A percentile compares a stretch with the other conserved stretches of the same genome.
phyloP scores from a whole-genome alignment of 495 filamentous ascomycete species.

The Aspergillus hancockii region DNA sequence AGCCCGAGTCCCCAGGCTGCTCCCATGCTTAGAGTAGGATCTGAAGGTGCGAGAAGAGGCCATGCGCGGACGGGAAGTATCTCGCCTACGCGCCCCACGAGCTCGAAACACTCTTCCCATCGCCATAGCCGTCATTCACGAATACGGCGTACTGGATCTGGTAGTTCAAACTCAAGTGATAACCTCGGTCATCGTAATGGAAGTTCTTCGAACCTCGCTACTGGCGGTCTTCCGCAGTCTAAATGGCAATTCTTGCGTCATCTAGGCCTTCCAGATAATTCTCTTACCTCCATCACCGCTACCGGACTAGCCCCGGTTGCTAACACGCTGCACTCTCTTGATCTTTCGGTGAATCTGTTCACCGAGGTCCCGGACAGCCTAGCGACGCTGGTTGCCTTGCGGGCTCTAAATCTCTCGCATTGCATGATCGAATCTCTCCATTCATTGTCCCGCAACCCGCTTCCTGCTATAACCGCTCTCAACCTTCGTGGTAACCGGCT shows the following conservation, averaged over 20 bases:
- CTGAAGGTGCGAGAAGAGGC: slow-evolving; percentile 45
- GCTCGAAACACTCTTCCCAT: slow-evolving; percentile 67
- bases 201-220: slow-evolving; percentile 71
- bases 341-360: slow-evolving; percentile 89
- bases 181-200: slow-evolving; percentile 66
- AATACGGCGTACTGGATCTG: slow-evolving; percentile 82
- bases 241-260: slow-evolving; percentile 96
- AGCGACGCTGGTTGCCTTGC: slow-evolving; percentile 74
- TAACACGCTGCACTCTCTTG: slow-evolving; percentile 83
- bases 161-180: slow-evolving; percentile 87
- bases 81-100: slow-evolving; percentile 75
- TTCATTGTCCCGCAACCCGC: slow-evolving; percentile 79
- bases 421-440: slow-evolving; percentile 98
- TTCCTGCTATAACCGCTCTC: slow-evolving; percentile 90
- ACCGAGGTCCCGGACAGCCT: slow-evolving; percentile 88
- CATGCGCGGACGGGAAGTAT: slow-evolving; percentile 66
- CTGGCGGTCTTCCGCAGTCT: slow-evolving; percentile 66
- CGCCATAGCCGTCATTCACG: slow-evolving; percentile 59
- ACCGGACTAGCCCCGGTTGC: slow-evolving; percentile 77
- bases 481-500: slow-evolving; percentile 91
- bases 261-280: slow-evolving; percentile 89
- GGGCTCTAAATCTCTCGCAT: slow-evolving; percentile 87
- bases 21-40: slow-evolving; percentile 53
- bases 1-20: slow-evolving; percentile 47
- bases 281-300: slow-evolving; percentile 73